Evolutionary conservation across 2,329 filamentous ascomycete genomes (phyloP).

Genomic region (Claviceps sp.): DNA sequence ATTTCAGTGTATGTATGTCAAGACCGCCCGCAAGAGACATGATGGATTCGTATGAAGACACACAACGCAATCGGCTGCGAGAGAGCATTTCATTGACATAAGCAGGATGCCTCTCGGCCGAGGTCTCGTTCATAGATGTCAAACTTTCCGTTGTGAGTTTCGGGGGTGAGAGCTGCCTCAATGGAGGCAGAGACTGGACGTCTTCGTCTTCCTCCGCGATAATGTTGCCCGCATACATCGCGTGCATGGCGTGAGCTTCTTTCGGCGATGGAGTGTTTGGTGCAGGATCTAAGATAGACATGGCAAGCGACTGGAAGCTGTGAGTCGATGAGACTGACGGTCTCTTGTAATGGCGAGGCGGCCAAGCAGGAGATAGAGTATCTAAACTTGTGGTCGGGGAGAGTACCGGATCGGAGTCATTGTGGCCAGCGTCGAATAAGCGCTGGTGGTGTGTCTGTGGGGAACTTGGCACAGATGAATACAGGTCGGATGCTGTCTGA

Average conservation of each 20-base stretch:
- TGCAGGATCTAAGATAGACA: constrained; percentile 19
- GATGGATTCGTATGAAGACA: constrained; percentile 74
- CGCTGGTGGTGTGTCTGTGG: constrained; percentile 60
- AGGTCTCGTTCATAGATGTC: constrained; percentile 22
- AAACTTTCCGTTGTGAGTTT: constrained; percentile 13
- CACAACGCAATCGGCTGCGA: constrained; percentile 43
- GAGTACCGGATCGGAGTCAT: constrained; percentile 53
- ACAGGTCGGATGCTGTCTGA: constrained; percentile 49
- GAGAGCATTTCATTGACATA: constrained; percentile 23
- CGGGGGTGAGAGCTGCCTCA: constrained; percentile 13
- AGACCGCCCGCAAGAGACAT: constrained; percentile 77
- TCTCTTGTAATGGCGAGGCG: constrained; percentile 37
- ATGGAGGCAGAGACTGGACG: constrained; percentile 9
- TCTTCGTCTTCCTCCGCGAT: constrained; percentile 28
- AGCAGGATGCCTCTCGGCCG: constrained; percentile 14
- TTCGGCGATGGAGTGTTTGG: constrained; percentile 11
- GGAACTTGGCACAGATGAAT: constrained; percentile 68
- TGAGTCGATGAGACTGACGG: constrained; percentile 41
- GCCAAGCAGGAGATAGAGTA: constrained; percentile 51
- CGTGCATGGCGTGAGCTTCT: constrained; percentile 9
- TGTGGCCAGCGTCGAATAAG: constrained; percentile 59
- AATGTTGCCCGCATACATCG: constrained; percentile 14
- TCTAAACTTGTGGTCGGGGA: constrained; percentile 68
- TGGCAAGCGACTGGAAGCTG: constrained; percentile 28
- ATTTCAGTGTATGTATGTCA: constrained; percentile 74